A percentile compares a stretch with the other conserved stretches of the same genome.
Conservation (phyloP, 306 rosid species). For the Lagenaria siceraria region DNA sequence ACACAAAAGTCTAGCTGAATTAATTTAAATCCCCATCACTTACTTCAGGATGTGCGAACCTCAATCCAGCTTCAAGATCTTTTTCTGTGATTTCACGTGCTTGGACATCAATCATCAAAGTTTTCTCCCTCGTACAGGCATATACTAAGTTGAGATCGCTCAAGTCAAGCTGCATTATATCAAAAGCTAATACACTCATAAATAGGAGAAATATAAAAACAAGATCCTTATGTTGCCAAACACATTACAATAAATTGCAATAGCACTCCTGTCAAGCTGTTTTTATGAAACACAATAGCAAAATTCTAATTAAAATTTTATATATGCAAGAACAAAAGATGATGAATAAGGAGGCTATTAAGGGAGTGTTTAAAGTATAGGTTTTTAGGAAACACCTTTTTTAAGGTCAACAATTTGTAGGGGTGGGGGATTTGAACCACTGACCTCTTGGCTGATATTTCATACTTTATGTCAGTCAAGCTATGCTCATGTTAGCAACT, state of each 20-base stretch:
- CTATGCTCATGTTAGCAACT: neutral
- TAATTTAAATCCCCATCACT: constrained; percentile 12
- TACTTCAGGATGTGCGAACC: constrained; percentile 91
- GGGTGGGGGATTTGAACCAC: too few relatives aligned
- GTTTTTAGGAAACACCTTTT: neutral
- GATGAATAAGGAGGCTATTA: neutral
- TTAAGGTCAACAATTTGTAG: too few relatives aligned
- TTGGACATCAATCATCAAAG: constrained; percentile 96
- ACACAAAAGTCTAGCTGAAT: neutral
- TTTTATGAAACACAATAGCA: neutral
- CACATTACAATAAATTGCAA: neutral
- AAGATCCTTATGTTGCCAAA: neutral
- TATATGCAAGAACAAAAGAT: neutral
- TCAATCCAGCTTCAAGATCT: constrained; percentile 82
- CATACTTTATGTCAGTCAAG: too few relatives aligned
- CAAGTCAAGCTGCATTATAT: constrained; percentile 57
- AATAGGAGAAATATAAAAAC: neutral
- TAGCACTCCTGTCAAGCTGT: neutral
- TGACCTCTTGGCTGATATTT: too few relatives aligned
- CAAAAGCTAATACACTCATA: constrained; percentile 10
- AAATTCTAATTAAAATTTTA: neutral
- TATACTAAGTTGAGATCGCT: constrained; percentile 93
- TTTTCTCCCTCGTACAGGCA: constrained; percentile 90
- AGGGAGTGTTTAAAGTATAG: neutral
- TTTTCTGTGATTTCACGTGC: constrained; percentile 84